Conservation (phyloP, 768 basidiomycete genomes). For the Glaciozyma antarctica region DNA sequence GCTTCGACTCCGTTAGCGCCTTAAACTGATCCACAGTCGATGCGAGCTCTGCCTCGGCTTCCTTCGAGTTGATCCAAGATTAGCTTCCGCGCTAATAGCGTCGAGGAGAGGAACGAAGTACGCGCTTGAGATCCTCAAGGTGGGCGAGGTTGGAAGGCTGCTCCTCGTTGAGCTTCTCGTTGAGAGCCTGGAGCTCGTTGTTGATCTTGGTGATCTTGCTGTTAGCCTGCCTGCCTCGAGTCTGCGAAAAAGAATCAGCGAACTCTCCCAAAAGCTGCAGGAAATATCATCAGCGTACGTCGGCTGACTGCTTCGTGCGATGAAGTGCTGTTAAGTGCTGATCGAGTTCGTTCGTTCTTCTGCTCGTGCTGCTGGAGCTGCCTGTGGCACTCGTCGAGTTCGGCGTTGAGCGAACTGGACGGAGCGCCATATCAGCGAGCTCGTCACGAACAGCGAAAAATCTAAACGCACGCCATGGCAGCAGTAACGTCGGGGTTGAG, state of each 20-base stretch:
- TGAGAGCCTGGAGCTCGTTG: background rate
- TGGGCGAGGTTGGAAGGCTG: slow-evolving; percentile 28
- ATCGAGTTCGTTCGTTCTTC: slow-evolving; percentile 33
- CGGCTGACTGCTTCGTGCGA: slow-evolving; percentile 50
- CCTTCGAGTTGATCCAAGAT: slow-evolving; percentile 7
- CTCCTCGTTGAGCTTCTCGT: slow-evolving; percentile 20
- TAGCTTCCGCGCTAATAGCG: background rate
- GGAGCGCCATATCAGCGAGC: background rate
- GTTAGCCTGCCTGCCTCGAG: background rate
- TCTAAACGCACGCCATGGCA: slow-evolving; percentile 2
- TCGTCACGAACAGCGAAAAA: too few species aligned
- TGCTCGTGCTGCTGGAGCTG: background rate
- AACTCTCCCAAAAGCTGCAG: rapidly evolving
- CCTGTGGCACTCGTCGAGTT: background rate
- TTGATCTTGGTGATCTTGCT: slow-evolving; percentile 2
- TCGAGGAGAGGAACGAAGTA: background rate
- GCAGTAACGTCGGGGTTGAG: slow-evolving; percentile 26
- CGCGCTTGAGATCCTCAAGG: slow-evolving; percentile 11
- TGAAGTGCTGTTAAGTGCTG: slow-evolving; percentile 53
- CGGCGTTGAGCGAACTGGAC: background rate
- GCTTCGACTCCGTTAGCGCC: slow-evolving; percentile 8
- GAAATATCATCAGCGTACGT: background rate
- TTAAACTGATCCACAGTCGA: slow-evolving; percentile 8
- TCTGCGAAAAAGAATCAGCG: background rate
- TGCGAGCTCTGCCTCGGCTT: slow-evolving; percentile 9